Conservation (phyloP, 495 filamentous ascomycete species). For the Lineolata rhizophorae region DNA sequence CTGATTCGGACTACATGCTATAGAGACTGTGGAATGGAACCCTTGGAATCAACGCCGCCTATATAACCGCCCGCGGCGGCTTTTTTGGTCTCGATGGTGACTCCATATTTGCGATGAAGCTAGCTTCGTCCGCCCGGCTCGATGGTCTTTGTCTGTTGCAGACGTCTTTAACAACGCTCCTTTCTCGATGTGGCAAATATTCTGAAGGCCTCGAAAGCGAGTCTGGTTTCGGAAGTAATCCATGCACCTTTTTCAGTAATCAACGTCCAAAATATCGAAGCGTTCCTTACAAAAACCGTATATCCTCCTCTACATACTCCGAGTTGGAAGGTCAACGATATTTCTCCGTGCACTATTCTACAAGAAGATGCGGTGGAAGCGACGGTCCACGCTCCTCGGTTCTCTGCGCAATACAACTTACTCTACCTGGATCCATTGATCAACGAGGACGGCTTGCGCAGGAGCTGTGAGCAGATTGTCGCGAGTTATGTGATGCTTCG, state of each 20-base stretch:
- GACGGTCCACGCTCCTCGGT: slow-evolving; percentile 28
- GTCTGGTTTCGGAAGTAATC: background rate
- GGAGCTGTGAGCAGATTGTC: slow-evolving; percentile 25
- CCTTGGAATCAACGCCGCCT: slow-evolving; percentile 2
- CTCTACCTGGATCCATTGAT: slow-evolving; percentile 19
- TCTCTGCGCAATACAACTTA: slow-evolving; percentile 24
- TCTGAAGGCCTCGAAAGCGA: slow-evolving; percentile 1
- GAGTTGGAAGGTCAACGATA: slow-evolving; percentile 23
- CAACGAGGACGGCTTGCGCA: slow-evolving; percentile 13
- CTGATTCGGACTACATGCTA: background rate
- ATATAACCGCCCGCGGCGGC: slow-evolving; percentile 22
- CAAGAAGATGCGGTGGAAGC: slow-evolving; percentile 41
- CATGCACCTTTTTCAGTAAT: slow-evolving; percentile 2
- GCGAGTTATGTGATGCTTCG: slow-evolving; percentile 33
- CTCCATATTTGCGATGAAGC: slow-evolving; percentile 32
- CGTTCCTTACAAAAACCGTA: too few relatives aligned
- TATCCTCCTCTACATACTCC: slow-evolving; percentile 1
- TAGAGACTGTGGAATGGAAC: slow-evolving; percentile 3
- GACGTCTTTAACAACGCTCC: slow-evolving; percentile 6
- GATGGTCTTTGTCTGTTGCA: slow-evolving; percentile 5
- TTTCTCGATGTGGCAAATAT: slow-evolving; percentile 5
- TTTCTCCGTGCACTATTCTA: slow-evolving; percentile 38
- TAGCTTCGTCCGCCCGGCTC: slow-evolving; percentile 16
- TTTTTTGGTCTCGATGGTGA: slow-evolving; percentile 34
- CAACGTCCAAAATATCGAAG: too few relatives aligned